These are phyloP conservation scores for Phytophthora quininea DNA, from an alignment of 352 stramenopile genomes.

Conservation along the genomic window DNA sequence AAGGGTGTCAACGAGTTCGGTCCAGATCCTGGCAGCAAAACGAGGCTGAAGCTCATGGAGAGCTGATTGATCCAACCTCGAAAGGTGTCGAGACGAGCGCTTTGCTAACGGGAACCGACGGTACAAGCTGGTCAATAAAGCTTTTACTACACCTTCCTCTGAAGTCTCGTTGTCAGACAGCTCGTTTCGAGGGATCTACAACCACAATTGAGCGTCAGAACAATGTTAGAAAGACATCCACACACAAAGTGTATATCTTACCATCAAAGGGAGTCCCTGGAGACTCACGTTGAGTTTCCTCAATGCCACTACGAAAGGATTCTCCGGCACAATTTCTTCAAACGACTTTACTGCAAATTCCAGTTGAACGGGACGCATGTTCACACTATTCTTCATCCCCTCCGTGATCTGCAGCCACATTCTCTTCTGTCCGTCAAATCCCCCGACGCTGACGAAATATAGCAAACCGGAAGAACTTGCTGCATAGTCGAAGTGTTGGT, in stretches of 20 bases:
- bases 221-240: background rate
- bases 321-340: constrained; percentile 21
- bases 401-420: constrained; percentile 69
- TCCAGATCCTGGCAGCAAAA: constrained; percentile 39
- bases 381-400: constrained; percentile 13
- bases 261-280: constrained; percentile 20
- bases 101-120: constrained; percentile 25
- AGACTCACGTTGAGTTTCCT: constrained; percentile 40
- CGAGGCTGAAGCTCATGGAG: constrained; percentile 27
- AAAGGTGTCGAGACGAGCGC: constrained; percentile 16
- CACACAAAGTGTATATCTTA: constrained; percentile 12
- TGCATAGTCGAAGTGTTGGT: background rate
- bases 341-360: constrained; percentile 46
- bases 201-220: background rate
- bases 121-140: constrained; percentile 31
- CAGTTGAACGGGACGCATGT: constrained; percentile 1
- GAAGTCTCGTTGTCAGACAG: constrained; percentile 14
- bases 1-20: constrained; percentile 26
- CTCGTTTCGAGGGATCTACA: constrained; percentile 22
- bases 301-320: constrained; percentile 28
- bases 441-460: constrained; percentile 30
- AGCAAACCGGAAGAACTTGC: constrained; percentile 41
- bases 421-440: constrained; percentile 62
- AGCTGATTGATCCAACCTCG: constrained; percentile 13
- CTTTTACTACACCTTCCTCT: constrained; percentile 2